Base-by-base conservation (phyloP, 2,329 filamentous ascomycete species). In the Fusarium piperis region DNA sequence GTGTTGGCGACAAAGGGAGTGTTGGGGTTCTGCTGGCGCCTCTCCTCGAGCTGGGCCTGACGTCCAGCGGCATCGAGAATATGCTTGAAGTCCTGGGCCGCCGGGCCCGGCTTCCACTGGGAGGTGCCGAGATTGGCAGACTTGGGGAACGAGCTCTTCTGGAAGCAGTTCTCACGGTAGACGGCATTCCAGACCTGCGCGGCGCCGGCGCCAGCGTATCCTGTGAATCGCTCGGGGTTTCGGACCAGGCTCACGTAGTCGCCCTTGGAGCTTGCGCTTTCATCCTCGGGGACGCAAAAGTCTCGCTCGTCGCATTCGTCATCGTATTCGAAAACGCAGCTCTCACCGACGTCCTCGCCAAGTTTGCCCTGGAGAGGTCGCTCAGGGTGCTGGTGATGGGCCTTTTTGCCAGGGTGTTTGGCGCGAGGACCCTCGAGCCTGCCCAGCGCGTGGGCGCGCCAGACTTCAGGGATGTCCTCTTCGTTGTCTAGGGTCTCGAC, bases 101-200 rank as follows among this genome's bases (percentile, higher is more conserved):
- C 90, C 4, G 87, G 85, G 28, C 85, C 86, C 35, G 80, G 78
- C n/a, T 83, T 79, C 62, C 82, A 81, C 16, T 75, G 71, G 30
- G 82, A 82, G 63, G 79, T 75, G 44, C 88, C 89, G 9, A 91
- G 82, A 65, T 85, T 83, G 28, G 89, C 88, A 23, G 88, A 88
- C 65, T 85, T 83, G 3, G 89, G 86, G 79, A 91, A 91, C 0
- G 90, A 91, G 71, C 87, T 87, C 79, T 86, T 88, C 76, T 90
- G 88, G 85, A 99, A 99, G 84, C 96, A 99, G 81, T 99, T 99
- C 82, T 99, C 96, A 59, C 94, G 89, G 83, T 99, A 99, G 66
- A 99, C 94, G 63, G 96, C 93, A 79, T 97, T 92, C 96, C 96
- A 99, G 16, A 99, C 94, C 83, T 97, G 94, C 78, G 92, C 90